Conservation (phyloP, 2,329 filamentous ascomycete genomes). For the Capronia coronata region DNA sequence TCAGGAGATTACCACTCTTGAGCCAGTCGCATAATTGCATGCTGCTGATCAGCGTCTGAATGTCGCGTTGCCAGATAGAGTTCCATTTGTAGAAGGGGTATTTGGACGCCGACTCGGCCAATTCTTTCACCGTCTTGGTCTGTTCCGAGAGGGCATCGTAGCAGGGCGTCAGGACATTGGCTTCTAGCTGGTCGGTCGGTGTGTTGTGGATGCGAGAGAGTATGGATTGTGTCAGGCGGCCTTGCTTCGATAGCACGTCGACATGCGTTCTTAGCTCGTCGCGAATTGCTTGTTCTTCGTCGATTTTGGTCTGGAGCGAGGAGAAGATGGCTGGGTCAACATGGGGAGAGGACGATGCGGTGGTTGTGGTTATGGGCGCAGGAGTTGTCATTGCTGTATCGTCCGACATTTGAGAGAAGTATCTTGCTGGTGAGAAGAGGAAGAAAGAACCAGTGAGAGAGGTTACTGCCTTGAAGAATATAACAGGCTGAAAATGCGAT, state of each 20-base stretch:
- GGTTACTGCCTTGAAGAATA: too few species aligned
- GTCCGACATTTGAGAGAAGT: conserved; percentile 16
- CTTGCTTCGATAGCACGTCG: conserved; percentile 72
- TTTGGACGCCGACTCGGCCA: conserved; percentile 68
- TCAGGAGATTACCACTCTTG: conserved; percentile 64
- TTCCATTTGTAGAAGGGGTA: conserved; percentile 99
- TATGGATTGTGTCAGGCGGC: conserved; percentile 71
- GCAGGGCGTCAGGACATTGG: conserved; percentile 61
- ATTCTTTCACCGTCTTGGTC: conserved; percentile 61
- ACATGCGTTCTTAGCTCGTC: conserved; percentile 78
- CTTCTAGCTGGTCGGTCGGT: conserved; percentile 58
- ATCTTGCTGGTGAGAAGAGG: background rate
- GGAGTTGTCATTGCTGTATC: conserved; percentile 20
- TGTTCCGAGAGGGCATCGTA: conserved; percentile 65
- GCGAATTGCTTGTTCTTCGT: conserved; percentile 73
- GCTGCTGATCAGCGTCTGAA: conserved; percentile 83
- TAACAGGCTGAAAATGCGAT: too few species aligned
- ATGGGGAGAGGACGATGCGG: conserved; percentile 41
- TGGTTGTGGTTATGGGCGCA: conserved; percentile 12
- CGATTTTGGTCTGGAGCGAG: conserved; percentile 78
- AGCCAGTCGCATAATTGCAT: conserved; percentile 51
- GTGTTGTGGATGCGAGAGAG: conserved; percentile 88
- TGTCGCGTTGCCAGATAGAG: conserved; percentile 70
- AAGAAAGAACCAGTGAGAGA: background rate
- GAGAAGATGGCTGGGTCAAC: conserved; percentile 81